Evolutionary conservation across 1,284 basidiomycete genomes (phyloP).

Genomic region (Puccinia triticina): DNA sequence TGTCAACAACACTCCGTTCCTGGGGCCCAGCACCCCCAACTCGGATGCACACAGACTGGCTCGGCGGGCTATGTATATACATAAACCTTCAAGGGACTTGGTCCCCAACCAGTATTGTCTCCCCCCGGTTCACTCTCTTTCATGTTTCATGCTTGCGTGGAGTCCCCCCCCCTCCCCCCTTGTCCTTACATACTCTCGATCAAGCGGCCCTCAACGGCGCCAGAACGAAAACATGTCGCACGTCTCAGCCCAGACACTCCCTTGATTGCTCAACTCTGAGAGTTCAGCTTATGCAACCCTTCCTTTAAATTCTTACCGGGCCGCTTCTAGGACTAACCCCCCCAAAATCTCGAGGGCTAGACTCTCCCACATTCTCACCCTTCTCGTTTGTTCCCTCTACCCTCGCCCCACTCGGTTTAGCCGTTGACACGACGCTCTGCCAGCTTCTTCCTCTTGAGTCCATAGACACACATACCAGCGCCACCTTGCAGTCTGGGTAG

Average conservation of each 20-base stretch:
- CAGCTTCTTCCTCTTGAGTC: too few species aligned
- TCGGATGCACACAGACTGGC: not conserved
- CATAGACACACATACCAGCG: too few species aligned
- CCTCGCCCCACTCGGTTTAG: not conserved
- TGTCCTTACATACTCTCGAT: conserved; percentile 17
- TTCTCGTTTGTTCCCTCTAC: not conserved
- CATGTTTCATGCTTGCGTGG: conserved; percentile 11
- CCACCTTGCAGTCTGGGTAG: not conserved
- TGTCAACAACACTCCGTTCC: not conserved
- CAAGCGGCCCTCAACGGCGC: not conserved
- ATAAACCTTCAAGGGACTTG: not conserved
- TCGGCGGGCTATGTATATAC: conserved; percentile 2
- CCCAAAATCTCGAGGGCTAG: too few species aligned
- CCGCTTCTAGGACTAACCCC: too few species aligned
- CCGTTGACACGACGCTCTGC: not conserved
- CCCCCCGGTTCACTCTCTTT: conserved; percentile 1
- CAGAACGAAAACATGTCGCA: conserved; percentile 12
- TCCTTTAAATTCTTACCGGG: not conserved
- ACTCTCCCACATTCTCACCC: not conserved
- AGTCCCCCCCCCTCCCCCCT: not conserved
- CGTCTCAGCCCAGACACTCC: conserved; percentile 22
- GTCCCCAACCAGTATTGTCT: not conserved
- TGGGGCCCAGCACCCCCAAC: not conserved
- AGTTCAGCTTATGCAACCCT: not conserved
- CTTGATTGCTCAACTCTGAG: not conserved